Evolutionary conservation across 768 basidiomycete species (phyloP).

Genomic region (Rossbeevera mucosa): DNA sequence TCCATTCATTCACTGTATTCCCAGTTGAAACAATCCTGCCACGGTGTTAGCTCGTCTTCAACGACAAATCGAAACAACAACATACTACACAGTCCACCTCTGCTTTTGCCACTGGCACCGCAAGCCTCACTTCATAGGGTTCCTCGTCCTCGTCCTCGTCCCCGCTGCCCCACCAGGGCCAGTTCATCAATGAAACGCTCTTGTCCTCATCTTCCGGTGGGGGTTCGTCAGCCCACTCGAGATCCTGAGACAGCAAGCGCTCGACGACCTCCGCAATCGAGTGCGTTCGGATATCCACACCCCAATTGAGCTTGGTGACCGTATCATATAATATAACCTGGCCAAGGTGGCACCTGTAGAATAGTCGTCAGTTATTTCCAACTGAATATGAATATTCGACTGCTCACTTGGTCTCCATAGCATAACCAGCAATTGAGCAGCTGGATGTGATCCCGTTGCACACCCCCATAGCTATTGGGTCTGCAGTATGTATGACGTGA

Average conservation of each 20-base stretch:
- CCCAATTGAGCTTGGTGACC: constrained; percentile 75
- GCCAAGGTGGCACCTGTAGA: constrained; percentile 78
- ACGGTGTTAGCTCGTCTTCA: neutral
- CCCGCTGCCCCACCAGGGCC: constrained; percentile 31
- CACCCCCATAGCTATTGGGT: constrained; percentile 85
- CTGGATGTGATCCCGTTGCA: constrained; percentile 73
- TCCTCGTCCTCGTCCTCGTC: constrained; percentile 31
- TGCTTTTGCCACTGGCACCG: constrained; percentile 46
- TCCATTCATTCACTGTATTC: constrained; percentile 47
- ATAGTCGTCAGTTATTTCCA: neutral
- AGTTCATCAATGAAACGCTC: neutral
- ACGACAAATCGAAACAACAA: constrained; percentile 7
- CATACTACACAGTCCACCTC: constrained; percentile 65
- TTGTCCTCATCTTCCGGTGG: constrained; percentile 8
- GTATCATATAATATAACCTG: constrained; percentile 82
- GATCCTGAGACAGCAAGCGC: constrained; percentile 48
- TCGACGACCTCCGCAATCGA: constrained; percentile 68
- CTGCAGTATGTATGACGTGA: constrained; percentile 89
- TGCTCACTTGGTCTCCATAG: constrained; percentile 62
- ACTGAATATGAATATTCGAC: neutral
- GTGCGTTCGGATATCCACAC: constrained; percentile 69
- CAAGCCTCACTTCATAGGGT: constrained; percentile 19
- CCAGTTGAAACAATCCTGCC: constrained; percentile 72
- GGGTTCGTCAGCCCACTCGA: constrained; percentile 46
- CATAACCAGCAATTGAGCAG: constrained; percentile 84